These are phyloP conservation scores for Orbilia blumenaviensis DNA, from an alignment of 2,329 filamentous ascomycete species.

Conservation along the genomic window DNA sequence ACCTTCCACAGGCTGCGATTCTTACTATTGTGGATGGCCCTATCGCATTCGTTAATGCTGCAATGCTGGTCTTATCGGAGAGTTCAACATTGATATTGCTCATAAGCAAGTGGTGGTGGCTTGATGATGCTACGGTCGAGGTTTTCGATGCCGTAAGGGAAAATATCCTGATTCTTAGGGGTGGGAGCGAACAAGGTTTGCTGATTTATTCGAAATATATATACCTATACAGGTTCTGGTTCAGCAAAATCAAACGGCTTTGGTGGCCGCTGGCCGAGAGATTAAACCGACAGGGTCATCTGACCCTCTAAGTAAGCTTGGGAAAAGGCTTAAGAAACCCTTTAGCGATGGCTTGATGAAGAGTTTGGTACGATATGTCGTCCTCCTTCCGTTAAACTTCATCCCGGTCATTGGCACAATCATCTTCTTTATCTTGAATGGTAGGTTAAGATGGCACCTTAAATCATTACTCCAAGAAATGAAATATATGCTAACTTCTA, in stretches of 20 bases:
- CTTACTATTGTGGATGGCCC: conserved; percentile 87
- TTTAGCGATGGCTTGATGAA: conserved; percentile 66
- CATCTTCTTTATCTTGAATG: conserved; percentile 81
- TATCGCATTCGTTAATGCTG: conserved; percentile 76
- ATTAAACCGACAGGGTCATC: conserved; percentile 66
- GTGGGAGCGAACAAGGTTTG: neutral
- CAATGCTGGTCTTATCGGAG: conserved; percentile 68
- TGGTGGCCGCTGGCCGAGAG: conserved; percentile 79
- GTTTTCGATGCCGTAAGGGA: conserved; percentile 58
- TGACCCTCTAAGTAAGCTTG: conserved; percentile 66
- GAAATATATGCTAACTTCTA: neutral
- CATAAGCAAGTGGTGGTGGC: conserved; percentile 57
- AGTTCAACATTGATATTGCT: conserved; percentile 62
- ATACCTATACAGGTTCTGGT: conserved; percentile 67
- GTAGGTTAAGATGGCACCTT: conserved; percentile 59
- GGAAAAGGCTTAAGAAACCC: conserved; percentile 68
- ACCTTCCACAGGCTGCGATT: conserved; percentile 77
- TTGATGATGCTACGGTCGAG: conserved; percentile 32
- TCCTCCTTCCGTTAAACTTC: conserved; percentile 92
- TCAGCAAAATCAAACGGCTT: conserved; percentile 66
- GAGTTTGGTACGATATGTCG: conserved; percentile 77
- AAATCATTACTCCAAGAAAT: neutral
- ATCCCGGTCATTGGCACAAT: conserved; percentile 87
- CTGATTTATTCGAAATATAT: conserved; percentile 59
- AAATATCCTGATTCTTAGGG: conserved; percentile 59